These are phyloP conservation scores for Solanum gandarillasii DNA, from an alignment of 257 asterid genomes.

Conservation along the genomic window DNA sequence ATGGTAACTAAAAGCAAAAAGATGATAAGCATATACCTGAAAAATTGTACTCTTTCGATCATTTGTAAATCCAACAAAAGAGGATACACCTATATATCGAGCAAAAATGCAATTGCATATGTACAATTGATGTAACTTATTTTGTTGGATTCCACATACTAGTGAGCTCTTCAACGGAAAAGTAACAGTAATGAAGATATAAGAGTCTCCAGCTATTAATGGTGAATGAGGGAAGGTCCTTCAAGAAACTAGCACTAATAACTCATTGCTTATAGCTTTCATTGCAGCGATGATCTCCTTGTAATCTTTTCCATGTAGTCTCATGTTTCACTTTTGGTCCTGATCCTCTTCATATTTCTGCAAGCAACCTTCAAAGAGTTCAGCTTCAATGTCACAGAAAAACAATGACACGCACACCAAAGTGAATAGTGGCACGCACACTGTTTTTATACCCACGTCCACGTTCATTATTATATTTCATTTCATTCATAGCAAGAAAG, in stretches of 20 bases:
- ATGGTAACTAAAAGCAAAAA: slow-evolving; percentile 9
- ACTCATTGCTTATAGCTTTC: slow-evolving; percentile 29
- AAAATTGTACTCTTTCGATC: slow-evolving; percentile 27
- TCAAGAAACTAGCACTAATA: slow-evolving; percentile 10
- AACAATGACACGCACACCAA: not conserved
- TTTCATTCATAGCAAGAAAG: not conserved
- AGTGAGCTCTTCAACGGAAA: no score
- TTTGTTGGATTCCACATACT: slow-evolving; percentile 8
- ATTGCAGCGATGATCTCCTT: slow-evolving; percentile 36
- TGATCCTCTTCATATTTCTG: slow-evolving; percentile 44
- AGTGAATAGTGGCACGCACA: not conserved
- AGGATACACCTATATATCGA: slow-evolving; percentile 10
- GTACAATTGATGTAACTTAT: slow-evolving; percentile 24
- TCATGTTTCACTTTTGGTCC: slow-evolving; percentile 37
- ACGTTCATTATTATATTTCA: not conserved
- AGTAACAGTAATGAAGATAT: no score
- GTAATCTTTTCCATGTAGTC: slow-evolving; percentile 48
- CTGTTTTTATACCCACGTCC: not conserved
- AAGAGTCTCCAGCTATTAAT: slow-evolving; percentile 25
- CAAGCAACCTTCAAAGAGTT: slow-evolving; percentile 53
- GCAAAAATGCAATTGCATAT: slow-evolving; percentile 35
- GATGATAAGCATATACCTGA: slow-evolving; percentile 19
- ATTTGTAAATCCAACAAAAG: slow-evolving; percentile 20
- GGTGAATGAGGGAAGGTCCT: slow-evolving; percentile 14
- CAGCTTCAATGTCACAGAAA: slow-evolving; percentile 41